Conservation (phyloP, 306 rosid species). For the Cyamopsis tetragonoloba region DNA sequence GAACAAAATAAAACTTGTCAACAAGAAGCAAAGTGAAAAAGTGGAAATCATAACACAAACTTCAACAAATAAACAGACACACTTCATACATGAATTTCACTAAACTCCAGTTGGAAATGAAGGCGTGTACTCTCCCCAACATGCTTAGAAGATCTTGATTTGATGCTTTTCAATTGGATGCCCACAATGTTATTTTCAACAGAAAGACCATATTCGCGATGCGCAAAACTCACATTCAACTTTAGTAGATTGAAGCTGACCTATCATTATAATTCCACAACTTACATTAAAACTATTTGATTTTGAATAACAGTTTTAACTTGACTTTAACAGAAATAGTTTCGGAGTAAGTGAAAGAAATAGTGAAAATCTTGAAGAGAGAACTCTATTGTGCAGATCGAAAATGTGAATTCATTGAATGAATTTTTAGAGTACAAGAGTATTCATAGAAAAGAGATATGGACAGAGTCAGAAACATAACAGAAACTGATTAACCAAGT, state of each 20-base stretch:
- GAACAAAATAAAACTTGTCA: conserved; percentile 22
- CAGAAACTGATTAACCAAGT: neutral
- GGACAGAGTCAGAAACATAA: no score
- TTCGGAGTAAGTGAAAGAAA: no score
- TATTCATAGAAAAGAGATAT: no score
- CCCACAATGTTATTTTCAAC: conserved; percentile 75
- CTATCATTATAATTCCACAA: conserved; percentile 40
- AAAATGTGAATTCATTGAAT: no score
- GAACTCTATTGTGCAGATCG: no score
- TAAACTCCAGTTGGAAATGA: conserved; percentile 73
- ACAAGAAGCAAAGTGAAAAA: conserved; percentile 22
- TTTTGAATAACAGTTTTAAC: neutral
- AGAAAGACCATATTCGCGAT: conserved; percentile 55
- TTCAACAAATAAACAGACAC: conserved; percentile 23
- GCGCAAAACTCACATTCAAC: conserved; percentile 61
- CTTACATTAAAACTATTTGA: conserved; percentile 10
- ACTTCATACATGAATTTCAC: conserved; percentile 82
- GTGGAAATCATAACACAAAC: conserved; percentile 13
- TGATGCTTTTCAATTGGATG: conserved; percentile 63
- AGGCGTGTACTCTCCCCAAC: conserved; percentile 76
- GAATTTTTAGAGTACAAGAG: no score
- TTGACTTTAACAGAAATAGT: neutral
- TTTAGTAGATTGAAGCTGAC: conserved; percentile 72
- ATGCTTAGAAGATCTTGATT: conserved; percentile 53
- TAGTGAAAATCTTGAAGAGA: no score